Percentiles rank a stretch among this genome's conserved stretches.
These are phyloP conservation scores for Candida glaebosa DNA, from an alignment of 805 yeast species.

Conservation along the genomic window DNA sequence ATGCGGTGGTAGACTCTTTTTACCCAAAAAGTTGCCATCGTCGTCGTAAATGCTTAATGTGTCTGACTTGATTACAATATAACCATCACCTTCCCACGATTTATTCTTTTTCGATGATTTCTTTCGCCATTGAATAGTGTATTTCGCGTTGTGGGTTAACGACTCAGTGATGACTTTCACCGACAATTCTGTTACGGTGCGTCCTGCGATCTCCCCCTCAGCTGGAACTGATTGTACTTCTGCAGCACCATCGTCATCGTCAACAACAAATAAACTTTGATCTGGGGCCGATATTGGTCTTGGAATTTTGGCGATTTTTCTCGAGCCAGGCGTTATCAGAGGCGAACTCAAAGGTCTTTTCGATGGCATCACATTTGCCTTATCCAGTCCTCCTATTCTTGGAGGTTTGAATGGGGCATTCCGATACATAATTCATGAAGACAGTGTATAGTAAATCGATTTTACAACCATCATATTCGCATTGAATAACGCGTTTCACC, in stretches of 20 bases:
- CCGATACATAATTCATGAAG: conserved; percentile 1
- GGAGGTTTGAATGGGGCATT: conserved; percentile 57
- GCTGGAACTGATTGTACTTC: too few relatives aligned
- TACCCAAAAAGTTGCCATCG: conserved; percentile 19
- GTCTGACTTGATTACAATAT: conserved; percentile 31
- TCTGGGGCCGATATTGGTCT: background rate
- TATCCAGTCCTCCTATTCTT: conserved; percentile 15
- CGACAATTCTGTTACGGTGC: background rate
- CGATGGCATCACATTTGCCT: background rate
- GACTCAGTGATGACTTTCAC: background rate
- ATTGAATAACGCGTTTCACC: conserved; percentile 7
- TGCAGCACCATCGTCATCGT: too few relatives aligned
- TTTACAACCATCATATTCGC: conserved; percentile 5
- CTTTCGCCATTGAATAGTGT: conserved; percentile 64
- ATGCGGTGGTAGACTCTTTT: conserved; percentile 10
- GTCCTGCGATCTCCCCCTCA: background rate
- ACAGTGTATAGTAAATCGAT: background rate
- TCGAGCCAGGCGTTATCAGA: conserved; percentile 1
- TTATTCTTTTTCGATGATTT: conserved; percentile 74
- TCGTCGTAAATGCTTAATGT: conserved; percentile 22
- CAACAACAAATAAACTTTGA: background rate
- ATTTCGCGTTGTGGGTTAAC: conserved; percentile 6
- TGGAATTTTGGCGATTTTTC: background rate
- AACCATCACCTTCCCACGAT: conserved; percentile 95
- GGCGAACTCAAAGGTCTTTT: background rate